These are phyloP conservation scores for Fusarium circinatum DNA, from an alignment of 2,329 filamentous ascomycete genomes.

Conservation along the genomic window DNA sequence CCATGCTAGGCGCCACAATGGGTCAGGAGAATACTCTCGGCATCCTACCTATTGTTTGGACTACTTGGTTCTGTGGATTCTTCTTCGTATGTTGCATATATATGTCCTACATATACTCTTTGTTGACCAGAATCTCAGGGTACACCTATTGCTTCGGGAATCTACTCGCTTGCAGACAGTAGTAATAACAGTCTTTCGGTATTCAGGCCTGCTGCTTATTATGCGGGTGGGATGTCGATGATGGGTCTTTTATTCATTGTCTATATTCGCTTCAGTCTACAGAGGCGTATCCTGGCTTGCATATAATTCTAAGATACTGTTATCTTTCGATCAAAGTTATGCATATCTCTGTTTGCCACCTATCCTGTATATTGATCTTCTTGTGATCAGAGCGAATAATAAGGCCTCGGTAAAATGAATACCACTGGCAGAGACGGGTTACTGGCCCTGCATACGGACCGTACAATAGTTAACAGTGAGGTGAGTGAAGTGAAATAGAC, in stretches of 20 bases:
- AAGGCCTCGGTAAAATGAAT: neutral
- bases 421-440: too few relatives aligned
- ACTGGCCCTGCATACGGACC: too few relatives aligned
- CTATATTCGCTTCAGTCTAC: slow-evolving; percentile 17
- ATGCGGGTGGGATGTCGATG: slow-evolving; percentile 30
- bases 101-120: accelerated
- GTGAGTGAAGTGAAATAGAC: accelerated
- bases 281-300: neutral
- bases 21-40: slow-evolving; percentile 38
- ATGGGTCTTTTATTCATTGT: slow-evolving; percentile 24
- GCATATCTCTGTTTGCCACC: accelerated
- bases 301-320: neutral
- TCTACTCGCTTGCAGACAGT: slow-evolving; percentile 25
- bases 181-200: neutral
- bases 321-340: neutral
- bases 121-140: slow-evolving; percentile 7
- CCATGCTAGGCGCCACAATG: slow-evolving; percentile 42
- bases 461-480: accelerated
- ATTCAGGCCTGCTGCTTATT: slow-evolving; percentile 32
- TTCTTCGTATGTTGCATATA: slow-evolving; percentile 36
- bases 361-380: too few relatives aligned
- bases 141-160: slow-evolving; percentile 37
- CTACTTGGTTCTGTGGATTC: slow-evolving; percentile 46
- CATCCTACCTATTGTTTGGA: slow-evolving; percentile 44
- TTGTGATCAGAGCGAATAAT: accelerated